These are phyloP conservation scores for Lyophyllum shimeji DNA, from an alignment of 768 basidiomycete species.

Conservation along the genomic window DNA sequence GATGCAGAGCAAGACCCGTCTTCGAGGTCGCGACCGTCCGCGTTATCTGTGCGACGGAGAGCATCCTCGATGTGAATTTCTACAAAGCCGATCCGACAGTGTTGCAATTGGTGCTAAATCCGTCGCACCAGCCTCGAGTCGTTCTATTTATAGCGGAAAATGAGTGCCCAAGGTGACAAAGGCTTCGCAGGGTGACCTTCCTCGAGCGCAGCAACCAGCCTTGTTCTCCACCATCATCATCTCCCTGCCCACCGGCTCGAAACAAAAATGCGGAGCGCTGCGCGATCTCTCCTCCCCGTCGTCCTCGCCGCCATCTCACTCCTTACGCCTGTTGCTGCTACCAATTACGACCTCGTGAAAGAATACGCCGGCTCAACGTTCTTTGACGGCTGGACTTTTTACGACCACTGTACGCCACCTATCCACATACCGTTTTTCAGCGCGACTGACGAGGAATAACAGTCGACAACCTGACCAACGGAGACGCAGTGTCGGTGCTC, in stretches of 20 bases:
- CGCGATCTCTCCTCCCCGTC: neutral
- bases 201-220: constrained; percentile 1
- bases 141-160: neutral
- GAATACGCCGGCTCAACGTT: constrained; percentile 62
- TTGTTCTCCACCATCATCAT: neutral
- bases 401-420: constrained; percentile 48
- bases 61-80: no score
- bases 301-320: constrained; percentile 1
- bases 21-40: no score
- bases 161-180: no score
- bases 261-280: neutral
- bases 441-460: constrained; percentile 1
- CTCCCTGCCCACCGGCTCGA: neutral
- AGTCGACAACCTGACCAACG: constrained; percentile 74
- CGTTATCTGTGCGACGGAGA: no score
- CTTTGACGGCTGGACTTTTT: constrained; percentile 71
- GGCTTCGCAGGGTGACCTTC: neutral
- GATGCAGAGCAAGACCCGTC: no score
- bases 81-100: no score
- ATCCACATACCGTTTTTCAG: neutral
- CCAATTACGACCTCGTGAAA: constrained; percentile 48
- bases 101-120: no score
- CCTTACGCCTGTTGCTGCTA: constrained; percentile 12
- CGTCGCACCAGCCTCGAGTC: no score
- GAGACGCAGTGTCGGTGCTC: constrained; percentile 50